Base-by-base conservation (phyloP, 441 rosid genomes). In the Viola pubescens region DNA sequence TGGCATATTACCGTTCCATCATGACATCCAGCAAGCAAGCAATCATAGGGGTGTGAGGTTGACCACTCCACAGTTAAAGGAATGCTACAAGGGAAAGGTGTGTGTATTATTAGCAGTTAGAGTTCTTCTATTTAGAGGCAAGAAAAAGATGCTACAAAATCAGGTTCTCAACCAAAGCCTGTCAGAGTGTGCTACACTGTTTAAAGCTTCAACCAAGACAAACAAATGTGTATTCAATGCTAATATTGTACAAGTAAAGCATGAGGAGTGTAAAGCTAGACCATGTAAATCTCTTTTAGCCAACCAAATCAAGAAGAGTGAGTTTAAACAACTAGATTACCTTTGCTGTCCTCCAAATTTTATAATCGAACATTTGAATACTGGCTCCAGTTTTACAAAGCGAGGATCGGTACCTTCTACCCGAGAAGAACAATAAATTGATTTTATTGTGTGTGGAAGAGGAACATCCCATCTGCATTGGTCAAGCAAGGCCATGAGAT, bases 41-140 rank as follows among this genome's bases (percentile, higher is more conserved):
- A 82, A 68, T 94, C 89, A 64, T 84, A 81, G 45, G 80, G 83
- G 16, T 69, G 68, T 52, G 72, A 69, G 62, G 81, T 69, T 61
- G 94, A 94, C 99, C 99, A 90, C 78, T 94, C 96, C 71, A 90
- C 77, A 57, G 91, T 81, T 78, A 88, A 74, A 61, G 97, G 96
- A 46, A 86, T 74, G 79, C 88, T 86, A 80, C 62, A 65, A 4
- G 55, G 64, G 43, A 63, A 63, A 61, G 34, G 34, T 26, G 34
- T 26, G 34, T 26, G 34, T 26, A 26, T 26, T 26, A 26, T 26
- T 26, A 26, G 34, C 34, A 26, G 34, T 2, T 26, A 26, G 34
- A 26, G 34, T 26, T 26, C 34, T 26, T 26, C 34, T 26, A 26
- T 26, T 26, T 26, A 26, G 34, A 26, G 34, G 34, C 2, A 26